Evolutionary conservation across 345 rosid species (phyloP), one percentile per base, ranked within the genome.

Genomic region (Geranium brycei): DNA sequence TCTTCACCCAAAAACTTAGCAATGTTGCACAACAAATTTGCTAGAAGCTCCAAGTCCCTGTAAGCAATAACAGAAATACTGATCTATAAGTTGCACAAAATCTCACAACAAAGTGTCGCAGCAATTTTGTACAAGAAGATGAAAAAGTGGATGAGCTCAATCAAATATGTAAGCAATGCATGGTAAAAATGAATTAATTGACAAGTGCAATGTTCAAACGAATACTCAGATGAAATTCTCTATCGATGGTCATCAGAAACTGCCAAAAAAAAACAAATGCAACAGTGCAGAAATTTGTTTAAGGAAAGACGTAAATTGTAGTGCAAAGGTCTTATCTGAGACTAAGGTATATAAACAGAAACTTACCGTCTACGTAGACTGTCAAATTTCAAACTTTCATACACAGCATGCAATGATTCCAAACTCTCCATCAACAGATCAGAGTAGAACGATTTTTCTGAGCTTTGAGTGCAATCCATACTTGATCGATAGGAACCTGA

Each of bases 321-420:
- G 18, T 35, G 55, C 18, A 19, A 17, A 59, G 56, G 63, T 23
- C 31, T 18, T 14, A 67, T 62, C 40, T 51, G 7, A 51, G 3
- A 47, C 15, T 13, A 3, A 60, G 23, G 38, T 66, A 4, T 19
- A 18, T 63, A 61, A 58, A 56, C 40, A 12, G 17, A 35, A 61
- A 68, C 80, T 78, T 80, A 93, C 99, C 73, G 75, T 78, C 84
- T 85, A 14, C 99, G 91, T 71, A 93, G 96, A 73, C 69, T 82
- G 80, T 93, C 86, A 83, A 93, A 72, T 73, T 93, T 93, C 77
- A 93, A 79, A 81, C 83, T 86, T 81, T 93, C 99, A 83, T 90
- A 90, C 5, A 90, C 77, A 30, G 99, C 90, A 81, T 93, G 99
- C 70, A 90, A 77, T 66, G 85, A 80, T 75, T 80, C 90, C 79